A percentile compares a stretch with the other conserved stretches of the same genome.
These are phyloP conservation scores for Tylopilus rubrobrunneus DNA, from an alignment of 768 basidiomycete genomes.

Conservation along the genomic window DNA sequence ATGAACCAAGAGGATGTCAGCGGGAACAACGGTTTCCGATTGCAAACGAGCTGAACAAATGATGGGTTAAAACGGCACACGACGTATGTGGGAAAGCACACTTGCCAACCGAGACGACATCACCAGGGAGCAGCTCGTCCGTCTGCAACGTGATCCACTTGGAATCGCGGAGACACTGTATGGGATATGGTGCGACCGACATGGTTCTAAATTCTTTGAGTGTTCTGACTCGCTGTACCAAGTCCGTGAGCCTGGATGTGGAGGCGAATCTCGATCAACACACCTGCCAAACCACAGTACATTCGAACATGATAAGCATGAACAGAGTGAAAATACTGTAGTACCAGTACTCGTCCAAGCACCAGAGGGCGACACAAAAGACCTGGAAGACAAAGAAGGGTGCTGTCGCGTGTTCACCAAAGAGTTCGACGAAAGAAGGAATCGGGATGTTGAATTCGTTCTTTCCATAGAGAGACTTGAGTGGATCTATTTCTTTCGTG, in stretches of 20 bases:
- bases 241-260: not conserved
- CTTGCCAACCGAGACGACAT: slow-evolving; percentile 78
- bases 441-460: slow-evolving; percentile 98
- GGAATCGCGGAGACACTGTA: slow-evolving; percentile 74
- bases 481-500: slow-evolving; percentile 41
- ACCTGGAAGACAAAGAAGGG: slow-evolving; percentile 99
- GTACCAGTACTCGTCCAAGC: slow-evolving; percentile 98
- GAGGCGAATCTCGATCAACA: slow-evolving; percentile 18
- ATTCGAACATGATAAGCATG: slow-evolving; percentile 98
- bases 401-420: slow-evolving; percentile 93
- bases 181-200: slow-evolving; percentile 88
- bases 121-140: slow-evolving; percentile 87
- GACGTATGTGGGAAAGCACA: slow-evolving; percentile 17
- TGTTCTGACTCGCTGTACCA: slow-evolving; percentile 77
- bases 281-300: slow-evolving; percentile 98
- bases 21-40: slow-evolving; percentile 85
- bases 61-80: not conserved
- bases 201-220: slow-evolving; percentile 96
- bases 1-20: slow-evolving; percentile 87
- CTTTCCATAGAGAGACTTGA: slow-evolving; percentile 73
- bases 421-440: slow-evolving; percentile 88
- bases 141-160: slow-evolving; percentile 81
- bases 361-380: slow-evolving; percentile 97
- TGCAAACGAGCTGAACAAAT: slow-evolving; percentile 51
- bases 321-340: slow-evolving; percentile 97